phyloP scores from a whole-genome alignment of 768 basidiomycete genomes.

The Candolleomyces eurysporus region DNA sequence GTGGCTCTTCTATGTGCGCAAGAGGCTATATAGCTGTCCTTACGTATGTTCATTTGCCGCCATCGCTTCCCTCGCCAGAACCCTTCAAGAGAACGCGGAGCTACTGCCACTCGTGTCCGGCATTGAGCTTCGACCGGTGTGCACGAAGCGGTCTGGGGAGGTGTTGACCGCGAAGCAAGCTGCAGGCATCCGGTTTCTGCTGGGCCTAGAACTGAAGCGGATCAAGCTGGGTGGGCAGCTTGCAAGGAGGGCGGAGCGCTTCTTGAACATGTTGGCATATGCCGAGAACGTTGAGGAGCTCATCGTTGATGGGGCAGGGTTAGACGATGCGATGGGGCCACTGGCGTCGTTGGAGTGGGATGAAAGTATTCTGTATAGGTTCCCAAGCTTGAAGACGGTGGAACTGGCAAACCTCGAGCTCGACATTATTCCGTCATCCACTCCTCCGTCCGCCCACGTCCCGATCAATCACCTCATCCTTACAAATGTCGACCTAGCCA shows the following conservation, averaged over 20 bases:
- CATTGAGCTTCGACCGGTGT: slow-evolving; percentile 39
- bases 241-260: slow-evolving; percentile 45
- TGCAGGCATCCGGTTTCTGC: slow-evolving; percentile 35
- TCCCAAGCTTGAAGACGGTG: slow-evolving; percentile 41
- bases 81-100: slow-evolving; percentile 35
- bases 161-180: slow-evolving; percentile 6
- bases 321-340: slow-evolving; percentile 15
- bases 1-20: slow-evolving; percentile 45
- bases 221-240: slow-evolving; percentile 49
- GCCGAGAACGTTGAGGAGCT: slow-evolving; percentile 40
- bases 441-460: slow-evolving; percentile 25
- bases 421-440: slow-evolving; percentile 35
- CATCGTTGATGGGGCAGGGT: slow-evolving; percentile 44
- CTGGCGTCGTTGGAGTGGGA: slow-evolving; percentile 53
- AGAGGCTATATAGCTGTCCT: slow-evolving; percentile 45
- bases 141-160: background rate
- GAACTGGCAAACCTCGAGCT: slow-evolving; percentile 43
- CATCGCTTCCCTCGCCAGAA: slow-evolving; percentile 39
- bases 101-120: slow-evolving; percentile 37
- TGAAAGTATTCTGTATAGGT: slow-evolving; percentile 44
- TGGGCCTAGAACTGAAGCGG: slow-evolving; percentile 38
- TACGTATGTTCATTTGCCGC: slow-evolving; percentile 38
- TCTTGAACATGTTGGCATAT: slow-evolving; percentile 39
- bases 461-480: slow-evolving; percentile 39
- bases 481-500: slow-evolving; percentile 40